A percentile compares a stretch with the other conserved stretches of the same genome.
phyloP scores from a whole-genome alignment of 2,329 filamentous ascomycete species.

The Neofusicoccum sp. region DNA sequence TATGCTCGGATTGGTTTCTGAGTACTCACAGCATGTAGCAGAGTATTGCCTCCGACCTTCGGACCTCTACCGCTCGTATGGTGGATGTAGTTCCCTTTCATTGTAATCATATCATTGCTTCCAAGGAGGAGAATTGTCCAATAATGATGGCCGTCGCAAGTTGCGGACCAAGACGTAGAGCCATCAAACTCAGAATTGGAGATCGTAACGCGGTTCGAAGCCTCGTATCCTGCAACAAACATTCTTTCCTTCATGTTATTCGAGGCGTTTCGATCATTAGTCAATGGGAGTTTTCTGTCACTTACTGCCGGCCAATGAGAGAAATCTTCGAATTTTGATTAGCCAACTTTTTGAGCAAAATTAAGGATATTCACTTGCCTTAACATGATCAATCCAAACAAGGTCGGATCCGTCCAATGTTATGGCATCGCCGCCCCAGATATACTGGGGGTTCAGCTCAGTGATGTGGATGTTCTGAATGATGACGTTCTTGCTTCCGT shows the following conservation, averaged over 20 bases:
- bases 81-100: constrained; percentile 62
- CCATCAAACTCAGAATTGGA: constrained; percentile 62
- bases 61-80: constrained; percentile 57
- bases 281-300: too few relatives aligned
- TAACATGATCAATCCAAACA: constrained; percentile 23
- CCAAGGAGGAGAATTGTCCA: constrained; percentile 60
- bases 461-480: constrained; percentile 46
- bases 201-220: constrained; percentile 57
- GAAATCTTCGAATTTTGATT: constrained; percentile 39
- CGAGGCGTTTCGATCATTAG: too few relatives aligned
- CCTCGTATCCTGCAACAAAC: constrained; percentile 56
- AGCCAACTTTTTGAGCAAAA: too few relatives aligned
- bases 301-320: constrained; percentile 56
- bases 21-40: constrained; percentile 49
- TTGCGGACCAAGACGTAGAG: constrained; percentile 53
- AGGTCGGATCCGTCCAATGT: constrained; percentile 31
- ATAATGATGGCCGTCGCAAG: constrained; percentile 60
- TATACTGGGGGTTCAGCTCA: constrained; percentile 35
- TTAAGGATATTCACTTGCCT: constrained; percentile 22
- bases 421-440: constrained; percentile 38
- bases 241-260: constrained; percentile 30
- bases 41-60: constrained; percentile 57
- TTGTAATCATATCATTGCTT: constrained; percentile 54
- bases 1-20: too few relatives aligned
- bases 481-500: constrained; percentile 54